Evolutionary conservation across 805 yeast genomes (phyloP).

Genomic region (Millerago galiae): DNA sequence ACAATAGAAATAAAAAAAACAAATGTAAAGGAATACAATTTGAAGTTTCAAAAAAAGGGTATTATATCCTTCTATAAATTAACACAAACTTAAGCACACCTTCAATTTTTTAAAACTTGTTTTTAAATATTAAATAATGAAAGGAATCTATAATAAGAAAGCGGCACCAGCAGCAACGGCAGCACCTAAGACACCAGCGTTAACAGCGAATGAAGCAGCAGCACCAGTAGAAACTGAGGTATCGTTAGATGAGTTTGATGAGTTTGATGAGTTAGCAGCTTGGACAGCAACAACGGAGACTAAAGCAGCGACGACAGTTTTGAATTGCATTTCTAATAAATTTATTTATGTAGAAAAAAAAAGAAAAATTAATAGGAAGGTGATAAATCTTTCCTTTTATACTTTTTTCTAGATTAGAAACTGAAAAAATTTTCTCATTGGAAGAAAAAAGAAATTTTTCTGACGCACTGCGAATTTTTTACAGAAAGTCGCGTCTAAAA

Average conservation of each 20-base stretch:
- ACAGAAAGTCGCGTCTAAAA: background rate
- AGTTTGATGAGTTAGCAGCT: slow-evolving; percentile 45
- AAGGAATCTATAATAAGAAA: slow-evolving; percentile 34
- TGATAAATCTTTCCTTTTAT: background rate
- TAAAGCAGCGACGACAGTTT: slow-evolving; percentile 58
- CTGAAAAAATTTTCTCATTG: background rate
- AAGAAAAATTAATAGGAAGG: background rate
- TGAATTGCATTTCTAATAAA: slow-evolving; percentile 57
- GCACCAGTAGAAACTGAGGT: slow-evolving; percentile 41
- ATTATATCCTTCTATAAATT: background rate
- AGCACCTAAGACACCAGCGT: slow-evolving; percentile 76
- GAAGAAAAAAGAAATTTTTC: background rate
- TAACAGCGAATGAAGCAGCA: slow-evolving; percentile 48
- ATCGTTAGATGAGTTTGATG: slow-evolving; percentile 36
- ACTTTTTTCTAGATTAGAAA: background rate
- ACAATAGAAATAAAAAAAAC: slow-evolving; percentile 2
- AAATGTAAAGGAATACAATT: slow-evolving; percentile 1
- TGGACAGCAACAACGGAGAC: slow-evolving; percentile 66
- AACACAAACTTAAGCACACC: background rate
- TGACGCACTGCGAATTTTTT: background rate
- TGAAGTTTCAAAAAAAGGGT: background rate
- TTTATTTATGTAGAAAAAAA: slow-evolving; percentile 6
- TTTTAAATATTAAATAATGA: slow-evolving; percentile 1
- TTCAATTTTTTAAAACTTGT: background rate
- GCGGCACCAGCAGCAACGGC: slow-evolving; percentile 80